Evolutionary conservation across 441 rosid genomes (phyloP).

Genomic region (Omphalea diandra): DNA sequence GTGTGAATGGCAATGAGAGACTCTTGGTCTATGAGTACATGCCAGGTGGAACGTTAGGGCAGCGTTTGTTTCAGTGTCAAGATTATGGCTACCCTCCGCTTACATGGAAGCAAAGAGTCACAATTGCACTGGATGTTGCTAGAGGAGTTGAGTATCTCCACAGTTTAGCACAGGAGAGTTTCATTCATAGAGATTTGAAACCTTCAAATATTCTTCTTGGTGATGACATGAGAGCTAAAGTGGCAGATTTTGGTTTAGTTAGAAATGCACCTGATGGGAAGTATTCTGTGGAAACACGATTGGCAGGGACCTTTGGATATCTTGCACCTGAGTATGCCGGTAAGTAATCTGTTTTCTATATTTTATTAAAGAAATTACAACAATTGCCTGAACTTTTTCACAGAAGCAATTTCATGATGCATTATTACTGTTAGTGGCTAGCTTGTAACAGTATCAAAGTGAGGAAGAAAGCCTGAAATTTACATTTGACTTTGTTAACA

Average conservation of each 20-base stretch:
- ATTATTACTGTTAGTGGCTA: not conserved
- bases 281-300: constrained; percentile 72
- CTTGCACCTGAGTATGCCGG: constrained; percentile 95
- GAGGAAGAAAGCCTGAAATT: not conserved
- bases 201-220: constrained; percentile 89
- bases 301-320: constrained; percentile 95
- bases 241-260: constrained; percentile 91
- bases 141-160: constrained; percentile 90
- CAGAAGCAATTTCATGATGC: not conserved
- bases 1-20: constrained; percentile 82
- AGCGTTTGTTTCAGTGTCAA: constrained; percentile 63
- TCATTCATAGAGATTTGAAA: constrained; percentile 88
- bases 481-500: not conserved
- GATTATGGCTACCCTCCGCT: constrained; percentile 51
- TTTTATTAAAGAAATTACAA: not conserved
- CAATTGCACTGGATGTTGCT: constrained; percentile 81
- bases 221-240: constrained; percentile 95
- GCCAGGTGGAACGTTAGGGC: constrained; percentile 84
- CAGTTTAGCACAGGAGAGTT: constrained; percentile 84
- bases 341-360: constrained; percentile 23
- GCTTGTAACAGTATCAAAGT: not conserved
- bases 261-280: constrained; percentile 80
- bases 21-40: constrained; percentile 86
- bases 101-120: constrained; percentile 80
- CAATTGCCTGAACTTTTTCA: not conserved